Evolutionary conservation across 129 eudicot genomes (phyloP), one percentile per base, ranked within the genome.

Genomic region (Calendula officinalis): DNA sequence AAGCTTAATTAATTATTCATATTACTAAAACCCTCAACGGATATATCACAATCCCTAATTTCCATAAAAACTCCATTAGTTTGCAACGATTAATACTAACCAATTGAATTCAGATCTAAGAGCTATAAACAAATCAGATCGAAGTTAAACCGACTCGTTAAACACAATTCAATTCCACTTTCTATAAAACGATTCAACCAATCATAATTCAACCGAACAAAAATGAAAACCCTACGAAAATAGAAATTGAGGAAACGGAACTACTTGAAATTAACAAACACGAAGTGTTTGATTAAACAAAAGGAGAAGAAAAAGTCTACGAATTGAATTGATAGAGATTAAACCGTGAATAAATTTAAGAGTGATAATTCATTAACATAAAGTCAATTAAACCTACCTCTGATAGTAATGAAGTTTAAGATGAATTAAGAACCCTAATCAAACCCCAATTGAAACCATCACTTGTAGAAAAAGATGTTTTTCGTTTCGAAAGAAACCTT

Each of bases 31-130:
- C 60, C 72, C 76, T 55, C 76, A 54, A 63, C 66, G 64, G 38
- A 42, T 38, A 62, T 27, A 55, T 53, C 71, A 47, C 10, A 74
- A 72, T 75, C 69, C 75, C 80, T 64, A 75, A 66, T 55, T 48
- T 44, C 40, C 45, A 48, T 43, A 27, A 59, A 48, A 39, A 35
- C 53, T 33, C 14, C 43, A 40, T 33, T 37, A 55, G 58, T 13
- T 40, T 32, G 38, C 46, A 38, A 61, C 48, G 36, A 74, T 39
- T 63, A 27, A 43, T 34, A 71, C 49, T 44, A 59, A 75, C 41
- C 52, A 63, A 76, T 62, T 42, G 49, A 56, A 46, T 38, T 65
- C 89, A 75, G 89, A 83, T 86, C 97, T 81, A 74, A 58, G 5
- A 68, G 47, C 52, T 50, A 16, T 27, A 12, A 64, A 47, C 34